Evolutionary conservation across 352 stramenopile genomes (phyloP), one percentile per base, ranked within the genome.

Genomic region (Pythium insidiosum): DNA sequence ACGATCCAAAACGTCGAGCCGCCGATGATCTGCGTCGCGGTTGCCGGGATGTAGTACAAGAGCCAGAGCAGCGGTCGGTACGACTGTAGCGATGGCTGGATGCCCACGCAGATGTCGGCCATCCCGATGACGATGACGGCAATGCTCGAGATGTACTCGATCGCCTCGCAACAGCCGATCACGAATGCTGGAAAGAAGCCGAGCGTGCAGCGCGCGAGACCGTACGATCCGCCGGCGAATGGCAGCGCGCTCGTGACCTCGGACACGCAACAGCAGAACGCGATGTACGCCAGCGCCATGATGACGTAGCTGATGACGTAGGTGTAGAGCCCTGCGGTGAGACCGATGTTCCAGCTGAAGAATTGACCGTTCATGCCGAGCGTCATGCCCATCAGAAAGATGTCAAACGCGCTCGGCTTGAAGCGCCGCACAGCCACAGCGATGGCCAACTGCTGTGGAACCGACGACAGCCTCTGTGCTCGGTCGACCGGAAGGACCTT

Each of bases 211-310:
- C 55, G 38, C 12, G 49, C 43, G 1, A 58, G 19, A 12, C 55
- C 48, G 13, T 56, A 66, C 15, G 58, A 33, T 3, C 58, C 53
- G 9, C 58, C 58, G 0, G 52, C 53, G 28, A 66, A 66, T 18
- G 58, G 53, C n/a, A 66, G 44, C 12, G 50, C 45, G 35, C 47
- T 43, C 0, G 48, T 60, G 35, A 63, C 39, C 30, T 67, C 58
- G 24, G 58, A n/a, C 5, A 54, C 35, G 15, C 38, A 61, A 18
- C 43, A 42, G 24, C 30, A 50, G n/a, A 67, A 47, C 25, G 31
- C 41, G 15, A 60, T 13, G 44, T 67, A 67, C 9, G 53, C 58
- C 3, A 47, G 10, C 6, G 44, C 38, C 12, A 57, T 31, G 42
- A 51, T 16, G 7, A 47, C 19, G 41, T 47, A 50, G 3, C 25